A percentile compares a stretch with the other conserved stretches of the same genome.
phyloP scores from a whole-genome alignment of 371 early-diverging fungal genomes.

The Mortierella sp. region DNA sequence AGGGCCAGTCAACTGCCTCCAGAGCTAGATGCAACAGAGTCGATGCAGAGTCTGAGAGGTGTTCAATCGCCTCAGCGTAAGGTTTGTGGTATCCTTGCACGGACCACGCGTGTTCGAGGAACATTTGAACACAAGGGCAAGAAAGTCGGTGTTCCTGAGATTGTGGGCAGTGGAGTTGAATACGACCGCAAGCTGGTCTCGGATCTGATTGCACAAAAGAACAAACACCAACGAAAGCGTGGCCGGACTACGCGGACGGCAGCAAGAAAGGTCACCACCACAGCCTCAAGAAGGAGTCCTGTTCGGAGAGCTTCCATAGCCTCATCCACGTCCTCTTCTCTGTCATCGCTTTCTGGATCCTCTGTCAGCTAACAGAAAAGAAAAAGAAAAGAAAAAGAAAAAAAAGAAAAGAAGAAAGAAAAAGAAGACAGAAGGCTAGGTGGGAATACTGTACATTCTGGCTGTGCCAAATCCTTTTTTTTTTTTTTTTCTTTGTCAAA shows the following conservation, averaged over 20 bases:
- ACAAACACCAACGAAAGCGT: background rate
- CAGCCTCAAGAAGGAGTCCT: constrained; percentile 15
- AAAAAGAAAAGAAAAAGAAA: too few relatives aligned
- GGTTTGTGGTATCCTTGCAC: constrained; percentile 38
- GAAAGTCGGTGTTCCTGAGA: constrained; percentile 43
- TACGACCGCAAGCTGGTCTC: constrained; percentile 39
- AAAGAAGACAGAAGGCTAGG: too few relatives aligned
- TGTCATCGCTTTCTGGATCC: constrained; percentile 39
- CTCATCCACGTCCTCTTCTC: constrained; percentile 39
- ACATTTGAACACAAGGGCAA: constrained; percentile 38
- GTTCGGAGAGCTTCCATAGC: constrained; percentile 40
- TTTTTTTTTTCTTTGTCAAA: background rate
- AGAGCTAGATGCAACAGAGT: background rate
- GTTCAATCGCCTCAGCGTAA: constrained; percentile 24
- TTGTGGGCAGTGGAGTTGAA: constrained; percentile 38
- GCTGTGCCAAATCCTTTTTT: too few relatives aligned
- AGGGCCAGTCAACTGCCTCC: constrained; percentile 13
- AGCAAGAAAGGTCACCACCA: background rate
- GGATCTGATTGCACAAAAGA: constrained; percentile 25
- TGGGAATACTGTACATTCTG: too few relatives aligned
- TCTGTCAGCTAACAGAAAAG: constrained; percentile 23
- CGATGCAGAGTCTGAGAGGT: constrained; percentile 26
- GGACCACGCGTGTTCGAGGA: constrained; percentile 38
- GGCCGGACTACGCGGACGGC: background rate
- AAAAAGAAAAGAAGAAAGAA: too few relatives aligned